Percentiles rank a stretch among this genome's conserved stretches.
phyloP scores from a whole-genome alignment of 2,329 filamentous ascomycete species.

The Hypomyces perniciosus region DNA sequence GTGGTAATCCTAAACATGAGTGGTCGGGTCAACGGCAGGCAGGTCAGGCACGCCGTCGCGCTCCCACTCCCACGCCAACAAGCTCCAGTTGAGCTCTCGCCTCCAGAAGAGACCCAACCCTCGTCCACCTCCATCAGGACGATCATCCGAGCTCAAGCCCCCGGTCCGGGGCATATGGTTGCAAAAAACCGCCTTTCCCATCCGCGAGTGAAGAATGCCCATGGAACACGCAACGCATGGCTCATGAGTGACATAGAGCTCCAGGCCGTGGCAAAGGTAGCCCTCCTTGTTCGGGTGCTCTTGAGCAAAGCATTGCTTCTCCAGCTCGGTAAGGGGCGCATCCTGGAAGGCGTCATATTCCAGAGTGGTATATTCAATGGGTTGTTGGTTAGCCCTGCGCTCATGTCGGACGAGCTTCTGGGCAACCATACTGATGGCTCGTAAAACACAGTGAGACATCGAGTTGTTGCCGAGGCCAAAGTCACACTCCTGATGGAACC shows the following conservation, averaged over 20 bases:
- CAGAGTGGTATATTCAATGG: conserved; percentile 34
- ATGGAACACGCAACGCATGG: conserved; percentile 96
- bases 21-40: conserved; percentile 40
- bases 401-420: conserved; percentile 56
- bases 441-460: conserved; percentile 71
- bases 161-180: conserved; percentile 75
- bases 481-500: conserved; percentile 54
- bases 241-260: conserved; percentile 92
- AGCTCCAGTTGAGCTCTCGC: conserved; percentile 79
- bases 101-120: conserved; percentile 66
- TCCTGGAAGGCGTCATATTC: conserved; percentile 62
- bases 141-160: conserved; percentile 73
- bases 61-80: conserved; percentile 74
- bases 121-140: conserved; percentile 48
- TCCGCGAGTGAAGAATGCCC: conserved; percentile 90
- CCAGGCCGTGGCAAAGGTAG: conserved; percentile 89
- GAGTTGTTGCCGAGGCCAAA: conserved; percentile 56
- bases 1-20: conserved; percentile 46
- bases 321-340: conserved; percentile 60
- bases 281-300: conserved; percentile 67
- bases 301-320: conserved; percentile 55
- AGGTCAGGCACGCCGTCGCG: conserved; percentile 35
- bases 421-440: conserved; percentile 78
- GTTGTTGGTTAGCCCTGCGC: conserved; percentile 33
- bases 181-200: conserved; percentile 78